These are phyloP conservation scores for Prunus mongolica DNA, from an alignment of 306 rosid species.

Conservation along the genomic window DNA sequence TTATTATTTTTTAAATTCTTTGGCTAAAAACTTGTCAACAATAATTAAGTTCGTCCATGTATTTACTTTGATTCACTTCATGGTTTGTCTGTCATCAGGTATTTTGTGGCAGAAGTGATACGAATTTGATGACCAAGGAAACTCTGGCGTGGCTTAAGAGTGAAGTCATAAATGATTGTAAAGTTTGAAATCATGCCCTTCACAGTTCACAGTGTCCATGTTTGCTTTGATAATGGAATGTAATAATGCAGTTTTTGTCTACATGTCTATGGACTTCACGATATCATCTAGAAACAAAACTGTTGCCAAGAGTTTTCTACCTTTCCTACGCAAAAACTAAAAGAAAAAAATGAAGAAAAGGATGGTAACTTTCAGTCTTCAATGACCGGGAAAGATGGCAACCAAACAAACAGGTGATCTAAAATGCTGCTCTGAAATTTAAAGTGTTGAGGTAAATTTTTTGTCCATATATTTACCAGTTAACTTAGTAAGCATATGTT, in stretches of 20 bases:
- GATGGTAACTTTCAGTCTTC: background rate
- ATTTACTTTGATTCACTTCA: conserved; percentile 9
- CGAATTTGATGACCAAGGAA: background rate
- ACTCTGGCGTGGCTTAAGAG: conserved; percentile 25
- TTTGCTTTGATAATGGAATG: background rate
- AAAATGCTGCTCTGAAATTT: no score
- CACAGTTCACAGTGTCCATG: conserved; percentile 9
- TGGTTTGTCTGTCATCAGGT: background rate
- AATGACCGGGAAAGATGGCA: background rate
- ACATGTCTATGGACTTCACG: conserved; percentile 6
- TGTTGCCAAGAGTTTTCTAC: background rate
- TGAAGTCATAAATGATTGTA: conserved; percentile 16
- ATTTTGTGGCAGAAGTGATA: conserved; percentile 2
- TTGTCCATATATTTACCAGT: background rate
- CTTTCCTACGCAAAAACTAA: no score
- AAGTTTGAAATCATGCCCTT: background rate
- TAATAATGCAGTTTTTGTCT: background rate
- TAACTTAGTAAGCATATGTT: background rate
- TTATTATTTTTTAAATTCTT: background rate
- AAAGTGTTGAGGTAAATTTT: background rate
- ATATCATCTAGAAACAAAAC: background rate
- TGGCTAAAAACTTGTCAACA: background rate
- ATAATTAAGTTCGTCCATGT: conserved; percentile 3
- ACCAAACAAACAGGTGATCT: background rate
- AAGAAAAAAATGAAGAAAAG: background rate